Evolutionary conservation across 805 yeast species (phyloP).

Genomic region (Metschnikowia cubensis): DNA sequence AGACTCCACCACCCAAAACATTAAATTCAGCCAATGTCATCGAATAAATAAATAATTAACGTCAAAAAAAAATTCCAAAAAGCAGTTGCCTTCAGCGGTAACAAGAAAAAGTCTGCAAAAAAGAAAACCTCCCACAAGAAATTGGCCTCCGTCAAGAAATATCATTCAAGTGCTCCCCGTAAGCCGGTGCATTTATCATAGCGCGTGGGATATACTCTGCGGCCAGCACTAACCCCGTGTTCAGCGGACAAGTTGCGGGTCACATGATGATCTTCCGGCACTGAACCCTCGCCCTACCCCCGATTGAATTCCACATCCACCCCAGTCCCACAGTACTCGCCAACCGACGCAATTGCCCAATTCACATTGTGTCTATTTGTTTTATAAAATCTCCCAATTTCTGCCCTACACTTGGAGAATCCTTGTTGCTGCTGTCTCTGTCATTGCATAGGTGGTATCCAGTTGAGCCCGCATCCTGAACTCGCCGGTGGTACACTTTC

Average conservation of each 20-base stretch:
- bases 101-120: too few relatives aligned
- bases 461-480: neutral
- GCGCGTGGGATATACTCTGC: neutral
- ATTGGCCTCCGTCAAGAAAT: too few relatives aligned
- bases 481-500: neutral
- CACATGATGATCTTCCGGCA: constrained; percentile 2
- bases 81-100: too few relatives aligned
- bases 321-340: neutral
- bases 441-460: neutral
- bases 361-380: neutral
- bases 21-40: too few relatives aligned
- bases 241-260: neutral
- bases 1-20: too few relatives aligned
- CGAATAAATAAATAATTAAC: too few relatives aligned
- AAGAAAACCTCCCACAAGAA: too few relatives aligned
- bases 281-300: constrained; percentile 1
- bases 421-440: neutral
- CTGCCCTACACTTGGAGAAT: neutral
- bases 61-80: too few relatives aligned
- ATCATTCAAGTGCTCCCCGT: neutral
- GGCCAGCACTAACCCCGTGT: constrained; percentile 2
- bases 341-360: neutral
- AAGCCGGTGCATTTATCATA: neutral
- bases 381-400: too few relatives aligned
- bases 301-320: neutral